Base-by-base conservation (phyloP, 225 moss, liverwort and hornwort species). In the Sphagnum contortum region DNA sequence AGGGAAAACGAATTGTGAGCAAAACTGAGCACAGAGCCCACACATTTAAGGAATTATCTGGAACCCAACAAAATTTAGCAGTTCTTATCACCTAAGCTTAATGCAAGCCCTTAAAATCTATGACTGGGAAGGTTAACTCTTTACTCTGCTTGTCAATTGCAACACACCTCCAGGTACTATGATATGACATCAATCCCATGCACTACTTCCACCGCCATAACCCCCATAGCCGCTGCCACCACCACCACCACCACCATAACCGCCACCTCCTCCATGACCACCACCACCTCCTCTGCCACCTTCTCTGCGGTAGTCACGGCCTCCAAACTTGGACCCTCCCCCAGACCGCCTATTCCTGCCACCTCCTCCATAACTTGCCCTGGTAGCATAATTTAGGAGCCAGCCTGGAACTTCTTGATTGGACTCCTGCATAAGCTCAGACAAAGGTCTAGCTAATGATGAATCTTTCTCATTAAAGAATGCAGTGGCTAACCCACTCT, bases 351-450 rank as follows among this genome's bases (percentile, higher is more conserved):
- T 71, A 77, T 92, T 83, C 13, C 91, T 70, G 5, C 94, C 91
- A 2, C 80, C 81, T 0, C 94, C 91, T 61, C 80, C 83, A 45
- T 65, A 73, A 64, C 66, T 77, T 13, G 80, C 72, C 71, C 77
- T 87, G 56, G 74, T 89, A 5, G 82, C 94, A 60, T 80, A 80
- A 70, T 82, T 86, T 12, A 68, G 49, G 60, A 95, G 74, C 95
- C 95, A 95, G 0, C 81, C 75, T 3, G 95, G 95, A 13, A 95
- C 95, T 71, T 95, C 92, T 83, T 96, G 95, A 79, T 90, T 96
- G 3, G 95, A 91, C 69, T 96, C 95, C 5, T 79, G 70, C 95
- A 96, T 96, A 55, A 96, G 75, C 64, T 96, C 95, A 47, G 90
- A 50, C 75, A 96, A 64, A 1, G 90, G 84, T 48, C 89, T 83